Evolutionary conservation across 768 basidiomycete genomes (phyloP), one percentile per base, ranked within the genome.

Genomic region (Hygrocybe punicea): DNA sequence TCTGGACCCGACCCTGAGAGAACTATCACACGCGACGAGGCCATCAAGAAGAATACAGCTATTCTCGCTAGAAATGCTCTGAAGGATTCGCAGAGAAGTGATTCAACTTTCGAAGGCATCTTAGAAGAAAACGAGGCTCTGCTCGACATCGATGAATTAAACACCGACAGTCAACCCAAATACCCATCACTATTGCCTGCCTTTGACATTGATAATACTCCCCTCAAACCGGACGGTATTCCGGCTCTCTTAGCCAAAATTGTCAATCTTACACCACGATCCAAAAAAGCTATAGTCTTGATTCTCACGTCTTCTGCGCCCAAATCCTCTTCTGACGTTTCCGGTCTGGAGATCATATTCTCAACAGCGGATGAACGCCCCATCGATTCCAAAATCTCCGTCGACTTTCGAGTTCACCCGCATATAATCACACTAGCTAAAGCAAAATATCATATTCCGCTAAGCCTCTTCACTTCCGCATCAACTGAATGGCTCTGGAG

Each of bases 341-440:
- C 39, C 4, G 21, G 4, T 25, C 17, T n/a, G 3, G 24, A 48
- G 6, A 19, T 48, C 6, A 17, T 59, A 19, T 58, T 57, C 36
- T 56, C 55, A 2, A 29, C 53, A 14, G 21, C 40, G 14, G 40
- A 49, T 2, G 16, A 51, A 45, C 45, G 44, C n/a, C 33, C 53
- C 35, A 19, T 42, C 5, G 4, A 49, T 7, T 51, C 57, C 14
- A 35, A 33, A n/a, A 52, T 23, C 21, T 46, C 50, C 29, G 47
- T 47, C 25, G 37, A 51, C 17, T 60, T 48, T 34, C 44, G 57
- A 21, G 47, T 60, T 29, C 62, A 63, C 21, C 53, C 60, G 1
- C 51, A 53, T 53, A 50, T 63, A 13, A 19, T 51, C 8, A 14
- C 13, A n/a, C 46, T 62, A 16, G 61, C 61, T 10, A 23, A 53